These are phyloP conservation scores for Diaporthe destruens DNA, from an alignment of 2,329 filamentous ascomycete genomes.

Conservation along the genomic window DNA sequence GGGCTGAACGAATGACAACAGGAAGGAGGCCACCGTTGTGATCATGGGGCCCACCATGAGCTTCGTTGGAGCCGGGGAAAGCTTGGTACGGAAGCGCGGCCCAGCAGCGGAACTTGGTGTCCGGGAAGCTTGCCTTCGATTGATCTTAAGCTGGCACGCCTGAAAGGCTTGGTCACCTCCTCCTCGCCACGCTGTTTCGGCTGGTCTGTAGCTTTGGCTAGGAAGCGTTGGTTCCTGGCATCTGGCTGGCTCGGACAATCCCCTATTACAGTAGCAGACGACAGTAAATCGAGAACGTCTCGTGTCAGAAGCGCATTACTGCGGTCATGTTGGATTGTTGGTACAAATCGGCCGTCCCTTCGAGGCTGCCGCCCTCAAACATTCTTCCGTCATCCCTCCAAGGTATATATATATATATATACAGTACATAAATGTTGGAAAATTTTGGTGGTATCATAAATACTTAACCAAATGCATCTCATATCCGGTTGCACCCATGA, in stretches of 20 bases:
- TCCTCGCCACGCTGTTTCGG: not conserved
- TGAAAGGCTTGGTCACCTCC: not conserved
- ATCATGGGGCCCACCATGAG: conserved; percentile 9
- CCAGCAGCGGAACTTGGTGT: conserved; percentile 14
- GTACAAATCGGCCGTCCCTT: not conserved
- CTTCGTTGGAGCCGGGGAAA: conserved; percentile 5
- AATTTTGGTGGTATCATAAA: conserved; percentile 35
- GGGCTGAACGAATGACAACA: not conserved
- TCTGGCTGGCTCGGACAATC: not conserved
- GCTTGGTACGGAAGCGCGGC: conserved; percentile 10
- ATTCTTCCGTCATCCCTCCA: not conserved
- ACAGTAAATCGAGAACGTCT: not conserved
- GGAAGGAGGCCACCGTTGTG: not conserved
- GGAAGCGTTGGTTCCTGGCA: not conserved
- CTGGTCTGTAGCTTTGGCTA: not conserved
- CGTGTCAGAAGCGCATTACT: conserved; percentile 13
- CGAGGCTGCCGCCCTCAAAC: not conserved
- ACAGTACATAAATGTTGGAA: conserved; percentile 28
- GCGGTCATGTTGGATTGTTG: conserved; percentile 20
- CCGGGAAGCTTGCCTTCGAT: not conserved
- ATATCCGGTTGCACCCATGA: conserved; percentile 18
- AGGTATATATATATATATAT: conserved; percentile 34
- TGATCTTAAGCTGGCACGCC: not conserved
- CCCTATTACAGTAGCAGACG: conserved; percentile 6
- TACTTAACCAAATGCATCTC: conserved; percentile 29